Conservation (phyloP, 371 early-diverging fungal genomes). For the Circinella umbellata region DNA sequence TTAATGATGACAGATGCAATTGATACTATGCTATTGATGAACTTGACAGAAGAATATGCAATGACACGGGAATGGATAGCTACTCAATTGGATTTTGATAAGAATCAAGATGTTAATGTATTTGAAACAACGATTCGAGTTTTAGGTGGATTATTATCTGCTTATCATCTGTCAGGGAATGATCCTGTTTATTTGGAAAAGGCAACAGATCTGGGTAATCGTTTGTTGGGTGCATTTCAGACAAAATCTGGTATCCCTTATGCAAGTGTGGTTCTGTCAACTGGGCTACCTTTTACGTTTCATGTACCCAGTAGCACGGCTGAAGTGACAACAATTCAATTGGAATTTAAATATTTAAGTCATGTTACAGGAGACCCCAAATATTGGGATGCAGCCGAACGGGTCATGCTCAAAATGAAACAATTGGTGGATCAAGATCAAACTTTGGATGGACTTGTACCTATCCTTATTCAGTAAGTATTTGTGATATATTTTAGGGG, state of each 20-base stretch:
- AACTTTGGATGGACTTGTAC: slow-evolving; percentile 76
- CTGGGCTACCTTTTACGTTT: slow-evolving; percentile 30
- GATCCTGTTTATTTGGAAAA: slow-evolving; percentile 70
- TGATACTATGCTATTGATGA: slow-evolving; percentile 87
- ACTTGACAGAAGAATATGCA: slow-evolving; percentile 72
- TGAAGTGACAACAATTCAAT: slow-evolving; percentile 85
- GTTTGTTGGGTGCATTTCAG: slow-evolving; percentile 78
- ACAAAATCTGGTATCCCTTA: slow-evolving; percentile 80
- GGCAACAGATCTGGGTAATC: slow-evolving; percentile 81
- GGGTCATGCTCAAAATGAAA: slow-evolving; percentile 65
- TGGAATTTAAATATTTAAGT: slow-evolving; percentile 89
- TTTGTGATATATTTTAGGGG: neutral
- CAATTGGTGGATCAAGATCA: slow-evolving; percentile 33
- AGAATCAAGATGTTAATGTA: slow-evolving; percentile 77
- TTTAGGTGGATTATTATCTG: slow-evolving; percentile 87
- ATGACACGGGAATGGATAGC: slow-evolving; percentile 72
- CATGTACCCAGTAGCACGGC: slow-evolving; percentile 72
- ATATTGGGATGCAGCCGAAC: slow-evolving; percentile 76
- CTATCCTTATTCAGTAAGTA: slow-evolving; percentile 70
- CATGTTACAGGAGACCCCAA: slow-evolving; percentile 73
- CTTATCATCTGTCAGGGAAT: slow-evolving; percentile 75
- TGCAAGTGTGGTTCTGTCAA: slow-evolving; percentile 68
- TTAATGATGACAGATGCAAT: slow-evolving; percentile 86
- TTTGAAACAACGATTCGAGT: slow-evolving; percentile 96
- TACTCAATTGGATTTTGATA: slow-evolving; percentile 62